phyloP scores from a whole-genome alignment of 371 early-diverging fungal genomes.

The Mortierella sp. region DNA sequence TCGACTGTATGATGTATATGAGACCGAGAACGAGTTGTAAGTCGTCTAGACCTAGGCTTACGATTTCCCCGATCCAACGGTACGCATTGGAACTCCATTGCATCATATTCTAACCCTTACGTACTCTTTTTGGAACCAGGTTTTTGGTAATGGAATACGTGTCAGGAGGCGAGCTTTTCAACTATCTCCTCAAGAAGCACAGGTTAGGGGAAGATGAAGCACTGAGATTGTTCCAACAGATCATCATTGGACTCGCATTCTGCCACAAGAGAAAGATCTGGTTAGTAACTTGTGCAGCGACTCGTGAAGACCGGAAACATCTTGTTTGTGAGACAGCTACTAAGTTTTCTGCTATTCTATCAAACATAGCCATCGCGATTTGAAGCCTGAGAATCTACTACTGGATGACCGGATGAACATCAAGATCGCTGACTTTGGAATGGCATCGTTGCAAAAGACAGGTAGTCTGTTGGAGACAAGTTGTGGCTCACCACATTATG shows the following conservation, averaged over 20 bases:
- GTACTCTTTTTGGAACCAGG: slow-evolving; percentile 53
- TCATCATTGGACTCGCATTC: slow-evolving; percentile 92
- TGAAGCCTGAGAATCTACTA: slow-evolving; percentile 96
- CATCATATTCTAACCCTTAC: background rate
- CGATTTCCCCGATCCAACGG: too few species aligned
- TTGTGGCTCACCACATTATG: slow-evolving; percentile 94
- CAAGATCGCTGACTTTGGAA: slow-evolving; percentile 90
- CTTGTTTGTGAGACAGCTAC: too few species aligned
- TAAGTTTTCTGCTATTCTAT: too few species aligned
- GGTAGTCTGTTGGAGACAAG: slow-evolving; percentile 81
- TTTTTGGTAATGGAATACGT: slow-evolving; percentile 96
- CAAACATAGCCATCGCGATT: slow-evolving; percentile 88
- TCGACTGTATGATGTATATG: slow-evolving; percentile 90
- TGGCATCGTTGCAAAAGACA: slow-evolving; percentile 81
- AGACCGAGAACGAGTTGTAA: slow-evolving; percentile 82
- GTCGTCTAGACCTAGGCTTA: too few species aligned
- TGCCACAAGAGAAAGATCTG: slow-evolving; percentile 94
- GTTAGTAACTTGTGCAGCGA: slow-evolving; percentile 51
- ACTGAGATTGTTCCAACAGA: slow-evolving; percentile 94
- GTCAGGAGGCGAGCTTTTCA: slow-evolving; percentile 97
- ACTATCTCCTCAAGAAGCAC: slow-evolving; percentile 92
- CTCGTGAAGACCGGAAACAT: too few species aligned
- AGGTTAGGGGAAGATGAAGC: slow-evolving; percentile 90
- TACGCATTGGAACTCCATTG: too few species aligned
- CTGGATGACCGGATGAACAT: slow-evolving; percentile 84